These are phyloP conservation scores for Kwoniella shandongensis DNA, from an alignment of 768 basidiomycete species.

Conservation along the genomic window DNA sequence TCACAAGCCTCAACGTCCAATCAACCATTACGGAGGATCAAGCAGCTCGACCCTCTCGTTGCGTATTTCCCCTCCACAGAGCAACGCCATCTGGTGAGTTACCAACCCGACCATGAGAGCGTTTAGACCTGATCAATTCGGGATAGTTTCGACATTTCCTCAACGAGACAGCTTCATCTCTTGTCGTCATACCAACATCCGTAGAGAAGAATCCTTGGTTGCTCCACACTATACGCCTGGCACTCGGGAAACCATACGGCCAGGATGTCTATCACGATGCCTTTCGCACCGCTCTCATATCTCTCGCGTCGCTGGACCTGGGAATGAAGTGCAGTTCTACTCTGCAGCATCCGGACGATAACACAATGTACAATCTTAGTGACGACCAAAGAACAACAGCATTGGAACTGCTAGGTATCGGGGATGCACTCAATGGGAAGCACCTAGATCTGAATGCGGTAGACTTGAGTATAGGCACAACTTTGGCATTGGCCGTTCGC, in stretches of 20 bases:
- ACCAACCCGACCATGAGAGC: neutral
- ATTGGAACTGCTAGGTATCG: conserved; percentile 11
- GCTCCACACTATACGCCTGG: conserved; percentile 17
- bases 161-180: conserved; percentile 20
- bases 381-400: conserved; percentile 15
- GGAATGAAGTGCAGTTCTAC: conserved; percentile 18
- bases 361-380: conserved; percentile 24
- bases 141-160: conserved; percentile 30
- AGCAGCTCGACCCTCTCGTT: neutral
- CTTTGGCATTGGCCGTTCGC: conserved; percentile 20
- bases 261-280: conserved; percentile 56
- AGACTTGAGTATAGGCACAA: conserved; percentile 25
- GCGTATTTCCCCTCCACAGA: conserved; percentile 9
- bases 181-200: conserved; percentile 23
- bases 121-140: neutral
- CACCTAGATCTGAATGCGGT: conserved; percentile 8
- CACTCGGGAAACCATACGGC: conserved; percentile 45
- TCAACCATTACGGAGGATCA: neutral
- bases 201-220: conserved; percentile 28
- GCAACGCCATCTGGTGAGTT: conserved; percentile 12
- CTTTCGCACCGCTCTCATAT: conserved; percentile 23
- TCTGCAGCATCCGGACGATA: conserved; percentile 4
- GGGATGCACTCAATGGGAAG: conserved; percentile 3
- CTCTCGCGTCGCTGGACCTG: conserved; percentile 31
- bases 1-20: neutral